Conservation (phyloP, 768 basidiomycete species). For the Rubroboletus pulcherrimus region DNA sequence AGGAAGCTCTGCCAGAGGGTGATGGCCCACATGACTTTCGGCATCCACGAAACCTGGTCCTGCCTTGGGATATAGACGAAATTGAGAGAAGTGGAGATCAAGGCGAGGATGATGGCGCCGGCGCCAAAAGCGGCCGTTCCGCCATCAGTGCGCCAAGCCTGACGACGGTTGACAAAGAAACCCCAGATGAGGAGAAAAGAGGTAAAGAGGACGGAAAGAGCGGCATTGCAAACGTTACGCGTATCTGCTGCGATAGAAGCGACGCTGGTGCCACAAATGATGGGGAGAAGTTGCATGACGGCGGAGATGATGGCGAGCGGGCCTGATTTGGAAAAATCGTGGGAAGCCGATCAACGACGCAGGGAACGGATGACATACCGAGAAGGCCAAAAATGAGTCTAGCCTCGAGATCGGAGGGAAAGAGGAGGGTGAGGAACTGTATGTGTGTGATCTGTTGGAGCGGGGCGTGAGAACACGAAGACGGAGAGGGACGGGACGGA, state of each 20-base stretch:
- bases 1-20: slow-evolving; percentile 97
- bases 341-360: background rate
- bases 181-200: slow-evolving; percentile 91
- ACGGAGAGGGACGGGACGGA: slow-evolving; percentile 30
- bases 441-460: slow-evolving; percentile 83
- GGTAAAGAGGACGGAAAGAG: slow-evolving; percentile 93
- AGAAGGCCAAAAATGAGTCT: slow-evolving; percentile 82
- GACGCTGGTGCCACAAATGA: slow-evolving; percentile 38
- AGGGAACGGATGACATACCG: slow-evolving; percentile 41
- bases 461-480: background rate
- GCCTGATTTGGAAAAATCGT: slow-evolving; percentile 35
- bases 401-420: slow-evolving; percentile 86
- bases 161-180: slow-evolving; percentile 77
- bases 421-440: slow-evolving; percentile 93
- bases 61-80: slow-evolving; percentile 81
- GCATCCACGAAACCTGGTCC: slow-evolving; percentile 90
- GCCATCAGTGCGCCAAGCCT: slow-evolving; percentile 96
- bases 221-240: slow-evolving; percentile 93
- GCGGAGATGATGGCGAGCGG: slow-evolving; percentile 86
- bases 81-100: slow-evolving; percentile 80
- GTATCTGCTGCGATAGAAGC: slow-evolving; percentile 64
- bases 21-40: slow-evolving; percentile 83
- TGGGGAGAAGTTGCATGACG: slow-evolving; percentile 77
- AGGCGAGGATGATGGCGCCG: slow-evolving; percentile 77
- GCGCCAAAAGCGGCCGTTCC: slow-evolving; percentile 93